Evolutionary conservation across 1,139 yeast species (phyloP).

Genomic region (Geotrichum carabidarum): DNA sequence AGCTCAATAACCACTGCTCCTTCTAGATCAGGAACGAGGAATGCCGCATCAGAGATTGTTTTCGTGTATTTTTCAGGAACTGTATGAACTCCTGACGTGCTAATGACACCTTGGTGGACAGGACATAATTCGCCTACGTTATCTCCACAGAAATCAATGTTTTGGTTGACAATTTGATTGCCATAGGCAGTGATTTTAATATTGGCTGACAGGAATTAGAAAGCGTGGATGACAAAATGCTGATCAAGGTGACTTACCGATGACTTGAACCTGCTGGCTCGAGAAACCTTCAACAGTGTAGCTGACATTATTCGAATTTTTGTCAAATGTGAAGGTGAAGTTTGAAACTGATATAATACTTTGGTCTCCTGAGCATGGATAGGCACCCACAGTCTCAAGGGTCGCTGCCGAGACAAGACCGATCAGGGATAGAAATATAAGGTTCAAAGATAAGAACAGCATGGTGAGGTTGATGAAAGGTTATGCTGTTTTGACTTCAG

Average conservation of each 20-base stretch:
- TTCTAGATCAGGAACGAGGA: constrained; percentile 35
- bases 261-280: constrained; percentile 22
- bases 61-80: constrained; percentile 31
- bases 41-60: constrained; percentile 31
- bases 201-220: constrained; percentile 20
- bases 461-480: too few relatives aligned
- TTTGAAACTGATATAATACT: constrained; percentile 22
- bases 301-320: constrained; percentile 24
- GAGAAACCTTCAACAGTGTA: constrained; percentile 27
- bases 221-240: neutral
- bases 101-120: constrained; percentile 26
- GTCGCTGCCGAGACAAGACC: constrained; percentile 12
- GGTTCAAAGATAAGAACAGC: neutral
- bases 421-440: neutral
- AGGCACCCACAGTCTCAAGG: constrained; percentile 23
- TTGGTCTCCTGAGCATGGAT: constrained; percentile 19
- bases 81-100: constrained; percentile 28
- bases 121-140: constrained; percentile 33
- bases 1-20: constrained; percentile 30
- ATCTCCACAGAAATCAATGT: constrained; percentile 31
- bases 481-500: too few relatives aligned
- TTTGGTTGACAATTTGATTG: constrained; percentile 25
- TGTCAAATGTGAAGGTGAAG: constrained; percentile 22
- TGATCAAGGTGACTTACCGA: constrained; percentile 14
- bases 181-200: constrained; percentile 33